Evolutionary conservation across 164 flowering plant genomes (phyloP), one percentile per base, ranked within the genome.

Genomic region (Echeveria elegans): DNA sequence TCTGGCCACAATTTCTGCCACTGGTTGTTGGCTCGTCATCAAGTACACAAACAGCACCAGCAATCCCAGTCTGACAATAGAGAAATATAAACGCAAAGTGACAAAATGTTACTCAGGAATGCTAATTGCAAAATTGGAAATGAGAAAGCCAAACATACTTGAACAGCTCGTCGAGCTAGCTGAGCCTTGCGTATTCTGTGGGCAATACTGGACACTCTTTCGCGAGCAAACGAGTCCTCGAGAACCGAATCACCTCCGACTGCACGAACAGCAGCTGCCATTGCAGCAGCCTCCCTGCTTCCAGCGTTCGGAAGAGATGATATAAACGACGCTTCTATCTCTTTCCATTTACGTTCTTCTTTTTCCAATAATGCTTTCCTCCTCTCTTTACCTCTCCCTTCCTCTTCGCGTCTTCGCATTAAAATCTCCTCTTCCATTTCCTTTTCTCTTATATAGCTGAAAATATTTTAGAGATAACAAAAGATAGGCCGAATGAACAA

Each of bases 261-360:
- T 30, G 99, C 99, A 75, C 99, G 94, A 34, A 92, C 97, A 28
- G 99, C 99, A 75, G 98, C 98, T 62, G 99, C 94, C 97, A 95
- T 81, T 24, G 99, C 99, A 43, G 92, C 95, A 52, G 97, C 97
- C 73, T 95, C 99, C 71, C 99, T 77, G 72, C 74, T 85, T 40
- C 98, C 98, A 80, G 94, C 98, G 85, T 92, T 92, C 31, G 98
- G 99, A 72, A 95, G 88, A n/a, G 97, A 87, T 19, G 99, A 87
- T 61, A 95, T 82, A 40, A 95, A 87, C 68, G 99, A 88, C 70
- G 97, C 96, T 71, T 95, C 99, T 74, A 95, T 84, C 80, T 95
- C 99, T 83, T 95, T 95, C 99, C 99, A 95, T 73, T 92, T 95
- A 1, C 99, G 97, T 70, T 95, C 99, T 79, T 95, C 99, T 76